Evolutionary conservation across 202 grass and related monocot species (phyloP).

Genomic region (Panicum virgatum): DNA sequence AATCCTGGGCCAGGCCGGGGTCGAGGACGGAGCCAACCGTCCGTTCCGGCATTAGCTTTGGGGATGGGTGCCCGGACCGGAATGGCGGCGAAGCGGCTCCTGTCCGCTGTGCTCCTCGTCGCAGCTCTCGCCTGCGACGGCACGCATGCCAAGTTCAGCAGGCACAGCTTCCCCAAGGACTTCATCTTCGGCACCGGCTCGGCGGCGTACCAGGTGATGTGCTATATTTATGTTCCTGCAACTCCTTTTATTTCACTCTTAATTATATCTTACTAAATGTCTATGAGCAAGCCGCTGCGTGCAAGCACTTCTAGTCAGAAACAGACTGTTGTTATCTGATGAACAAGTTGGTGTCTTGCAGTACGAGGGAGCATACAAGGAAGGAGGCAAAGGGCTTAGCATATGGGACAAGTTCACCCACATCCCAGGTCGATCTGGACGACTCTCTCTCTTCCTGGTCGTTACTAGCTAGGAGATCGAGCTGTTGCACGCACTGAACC

Average conservation of each 20-base stretch:
- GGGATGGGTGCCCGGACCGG: background rate
- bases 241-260: background rate
- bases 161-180: slow-evolving; percentile 50
- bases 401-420: slow-evolving; percentile 63
- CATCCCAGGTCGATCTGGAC: too few species aligned
- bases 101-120: too few species aligned
- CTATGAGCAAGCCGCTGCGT: too few species aligned
- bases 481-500: too few species aligned
- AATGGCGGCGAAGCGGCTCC: slow-evolving; percentile 9
- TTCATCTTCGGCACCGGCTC: slow-evolving; percentile 76
- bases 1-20: too few species aligned
- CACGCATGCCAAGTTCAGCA: slow-evolving; percentile 26
- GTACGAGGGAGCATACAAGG: slow-evolving; percentile 61
- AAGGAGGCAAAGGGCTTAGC: slow-evolving; percentile 51
- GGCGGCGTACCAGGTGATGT: slow-evolving; percentile 57
- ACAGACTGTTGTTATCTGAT: background rate
- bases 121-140: slow-evolving; percentile 20
- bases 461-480: too few species aligned
- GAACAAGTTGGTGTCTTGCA: slow-evolving; percentile 6
- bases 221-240: background rate
- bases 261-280: too few species aligned
- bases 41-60: too few species aligned
- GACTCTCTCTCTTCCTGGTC: background rate
- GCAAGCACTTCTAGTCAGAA: background rate
- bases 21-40: too few species aligned